Evolutionary conservation across 139 green algal genomes (phyloP).

Genomic region (Limnomonas spitsbergensis): DNA sequence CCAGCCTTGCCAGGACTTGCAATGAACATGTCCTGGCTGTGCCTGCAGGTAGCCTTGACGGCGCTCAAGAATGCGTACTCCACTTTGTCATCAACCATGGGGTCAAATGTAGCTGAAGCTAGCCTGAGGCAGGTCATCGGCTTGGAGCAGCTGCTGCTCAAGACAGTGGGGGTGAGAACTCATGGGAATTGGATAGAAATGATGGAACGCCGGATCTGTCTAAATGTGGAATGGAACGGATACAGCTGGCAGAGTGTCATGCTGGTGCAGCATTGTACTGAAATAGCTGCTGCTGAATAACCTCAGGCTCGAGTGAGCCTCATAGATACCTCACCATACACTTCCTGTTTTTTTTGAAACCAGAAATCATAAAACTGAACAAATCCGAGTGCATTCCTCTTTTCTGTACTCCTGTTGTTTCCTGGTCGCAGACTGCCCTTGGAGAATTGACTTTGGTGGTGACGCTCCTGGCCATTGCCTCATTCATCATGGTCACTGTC

Average conservation of each 20-base stretch:
- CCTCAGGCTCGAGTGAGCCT: background rate
- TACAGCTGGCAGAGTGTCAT: background rate
- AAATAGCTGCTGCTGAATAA: background rate
- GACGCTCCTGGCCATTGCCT: background rate
- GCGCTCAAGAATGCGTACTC: background rate
- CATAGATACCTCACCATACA: background rate
- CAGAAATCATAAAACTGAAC: too few relatives aligned
- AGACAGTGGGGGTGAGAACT: constrained; percentile 1
- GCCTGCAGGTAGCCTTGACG: background rate
- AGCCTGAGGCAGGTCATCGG: background rate
- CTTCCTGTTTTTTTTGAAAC: too few relatives aligned
- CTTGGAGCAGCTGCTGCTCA: background rate
- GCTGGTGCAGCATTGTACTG: background rate
- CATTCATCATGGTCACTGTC: background rate
- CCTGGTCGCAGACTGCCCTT: background rate
- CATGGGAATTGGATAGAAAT: background rate
- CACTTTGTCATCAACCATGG: background rate
- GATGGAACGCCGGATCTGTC: background rate
- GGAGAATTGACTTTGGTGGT: background rate
- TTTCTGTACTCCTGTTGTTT: background rate
- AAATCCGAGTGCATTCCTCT: too few relatives aligned
- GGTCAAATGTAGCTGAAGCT: background rate
- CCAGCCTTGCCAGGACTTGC: too few relatives aligned
- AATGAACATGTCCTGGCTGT: background rate
- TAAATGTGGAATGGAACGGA: background rate